Conservation (phyloP, 768 basidiomycete genomes). For the Saitozyma sp. region DNA sequence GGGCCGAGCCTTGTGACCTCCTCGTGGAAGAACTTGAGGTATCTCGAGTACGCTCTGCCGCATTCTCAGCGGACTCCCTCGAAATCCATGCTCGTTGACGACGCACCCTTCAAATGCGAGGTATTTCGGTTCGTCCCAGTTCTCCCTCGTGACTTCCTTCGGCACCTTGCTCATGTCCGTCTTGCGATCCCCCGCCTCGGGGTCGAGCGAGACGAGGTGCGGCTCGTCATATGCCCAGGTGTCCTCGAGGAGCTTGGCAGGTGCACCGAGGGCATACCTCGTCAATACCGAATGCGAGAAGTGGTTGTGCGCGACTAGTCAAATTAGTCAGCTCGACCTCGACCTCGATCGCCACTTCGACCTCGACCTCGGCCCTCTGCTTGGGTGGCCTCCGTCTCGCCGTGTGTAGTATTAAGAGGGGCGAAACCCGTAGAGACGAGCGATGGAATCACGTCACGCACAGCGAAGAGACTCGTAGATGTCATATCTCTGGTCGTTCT, state of each 20-base stretch:
- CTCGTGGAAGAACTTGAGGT: slow-evolving; percentile 39
- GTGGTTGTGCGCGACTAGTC: slow-evolving; percentile 37
- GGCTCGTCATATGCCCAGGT: slow-evolving; percentile 22
- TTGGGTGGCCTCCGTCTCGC: background rate
- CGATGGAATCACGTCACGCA: slow-evolving; percentile 11
- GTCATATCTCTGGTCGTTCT: slow-evolving; percentile 39
- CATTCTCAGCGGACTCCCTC: background rate
- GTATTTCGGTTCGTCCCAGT: slow-evolving; percentile 32
- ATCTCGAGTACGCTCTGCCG: slow-evolving; percentile 29
- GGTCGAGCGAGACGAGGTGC: slow-evolving; percentile 27
- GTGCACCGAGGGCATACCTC: slow-evolving; percentile 37
- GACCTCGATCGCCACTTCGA: background rate
- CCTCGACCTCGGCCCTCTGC: no score
- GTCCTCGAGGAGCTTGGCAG: slow-evolving; percentile 26
- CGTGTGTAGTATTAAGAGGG: background rate
- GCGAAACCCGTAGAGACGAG: background rate
- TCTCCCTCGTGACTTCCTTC: slow-evolving; percentile 21
- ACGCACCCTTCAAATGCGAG: slow-evolving; percentile 33
- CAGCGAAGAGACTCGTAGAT: slow-evolving; percentile 30
- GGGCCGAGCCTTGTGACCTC: slow-evolving; percentile 30
- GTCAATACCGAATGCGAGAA: slow-evolving; percentile 40
- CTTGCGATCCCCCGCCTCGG: slow-evolving; percentile 8
- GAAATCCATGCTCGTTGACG: background rate
- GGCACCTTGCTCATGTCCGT: slow-evolving; percentile 15
- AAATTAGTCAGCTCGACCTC: background rate